phyloP scores from a whole-genome alignment of 2,329 filamentous ascomycete genomes.

The Ceratocystis lukuohia region DNA sequence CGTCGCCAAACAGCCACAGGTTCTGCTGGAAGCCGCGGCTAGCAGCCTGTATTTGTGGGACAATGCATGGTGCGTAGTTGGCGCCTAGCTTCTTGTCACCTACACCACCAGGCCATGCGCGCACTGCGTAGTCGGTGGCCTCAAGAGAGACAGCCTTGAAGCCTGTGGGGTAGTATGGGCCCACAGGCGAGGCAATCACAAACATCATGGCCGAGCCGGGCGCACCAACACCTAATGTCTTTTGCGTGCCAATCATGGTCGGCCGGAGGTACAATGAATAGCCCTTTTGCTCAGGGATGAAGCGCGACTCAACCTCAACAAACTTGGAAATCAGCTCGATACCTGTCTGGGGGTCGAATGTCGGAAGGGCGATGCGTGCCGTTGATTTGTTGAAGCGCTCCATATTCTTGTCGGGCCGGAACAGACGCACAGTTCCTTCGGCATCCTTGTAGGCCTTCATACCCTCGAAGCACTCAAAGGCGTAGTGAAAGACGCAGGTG shows the following conservation, averaged over 20 bases:
- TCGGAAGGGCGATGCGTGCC: conserved; percentile 82
- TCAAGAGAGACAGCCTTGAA: conserved; percentile 96
- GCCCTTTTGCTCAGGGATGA: conserved; percentile 74
- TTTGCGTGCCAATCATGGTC: conserved; percentile 94
- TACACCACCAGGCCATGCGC: conserved; percentile 94
- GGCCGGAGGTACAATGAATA: conserved; percentile 94
- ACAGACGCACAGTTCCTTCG: conserved; percentile 64
- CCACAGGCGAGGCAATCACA: conserved; percentile 90
- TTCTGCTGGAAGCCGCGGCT: conserved; percentile 94
- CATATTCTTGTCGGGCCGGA: conserved; percentile 96
- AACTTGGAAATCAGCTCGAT: conserved; percentile 73
- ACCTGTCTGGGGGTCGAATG: conserved; percentile 59
- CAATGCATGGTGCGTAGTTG: conserved; percentile 97
- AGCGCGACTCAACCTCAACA: conserved; percentile 67
- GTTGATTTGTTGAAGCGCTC: conserved; percentile 81
- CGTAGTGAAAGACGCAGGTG: conserved; percentile 96
- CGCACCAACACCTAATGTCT: conserved; percentile 82
- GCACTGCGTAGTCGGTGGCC: conserved; percentile 90
- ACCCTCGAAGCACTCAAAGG: conserved; percentile 94
- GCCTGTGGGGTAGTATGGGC: conserved; percentile 93
- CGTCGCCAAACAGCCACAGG: conserved; percentile 90
- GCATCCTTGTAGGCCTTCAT: conserved; percentile 98
- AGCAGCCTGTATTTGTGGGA: conserved; percentile 88
- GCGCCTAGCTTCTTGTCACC: conserved; percentile 97
- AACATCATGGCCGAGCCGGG: conserved; percentile 85